Evolutionary conservation across 768 basidiomycete species (phyloP), one percentile per base, ranked within the genome.

Genomic region (Rubroboletus satanas): DNA sequence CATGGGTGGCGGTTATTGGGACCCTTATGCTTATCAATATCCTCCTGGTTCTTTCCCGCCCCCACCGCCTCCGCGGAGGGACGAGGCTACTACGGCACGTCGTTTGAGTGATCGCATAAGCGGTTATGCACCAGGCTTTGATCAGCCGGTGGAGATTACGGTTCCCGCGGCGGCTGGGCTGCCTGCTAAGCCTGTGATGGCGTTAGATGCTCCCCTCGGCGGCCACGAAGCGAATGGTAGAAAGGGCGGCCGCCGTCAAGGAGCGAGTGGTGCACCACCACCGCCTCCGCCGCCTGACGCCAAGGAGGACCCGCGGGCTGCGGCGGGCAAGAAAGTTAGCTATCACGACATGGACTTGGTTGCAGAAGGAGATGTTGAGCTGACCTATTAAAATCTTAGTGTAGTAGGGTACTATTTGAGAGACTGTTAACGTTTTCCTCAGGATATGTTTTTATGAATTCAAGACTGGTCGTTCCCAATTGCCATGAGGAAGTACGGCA

Each of bases 331-430:
- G 73, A 83, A 90, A 71, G 84, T 98, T 52, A 93, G 90, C 74
- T 98, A 98, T 67, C 87, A 93, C 68, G 95, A 98, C 73, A 90
- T 97, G 85, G 95, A 98, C 75, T 76, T 89, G 69, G 90, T 93
- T 61, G 90, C 92, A 29, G 90, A 90, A 78, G 87, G 81, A 37
- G 86, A 83, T 70, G 81, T 83, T 64, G 83, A 85, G 66, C 68
- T 85, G 64, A 71, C 72, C 31, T 74, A 74, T 52, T 74, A 57
- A 73, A 51, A 55, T n/a, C 59, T 58, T 67, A 69, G 49, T 48
- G 46, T 70, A 66, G 45, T 50, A 57, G 45, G 56, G 29, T 44
- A 58, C 60, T 71, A 67, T 59, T 69, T 49, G 59, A 55, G 65
- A 54, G 56, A 51, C 26, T 63, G 61, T 60, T 60, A 56, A 11